These are phyloP conservation scores for Tulasnella sp. DNA, from an alignment of 768 basidiomycete genomes.

Conservation along the genomic window DNA sequence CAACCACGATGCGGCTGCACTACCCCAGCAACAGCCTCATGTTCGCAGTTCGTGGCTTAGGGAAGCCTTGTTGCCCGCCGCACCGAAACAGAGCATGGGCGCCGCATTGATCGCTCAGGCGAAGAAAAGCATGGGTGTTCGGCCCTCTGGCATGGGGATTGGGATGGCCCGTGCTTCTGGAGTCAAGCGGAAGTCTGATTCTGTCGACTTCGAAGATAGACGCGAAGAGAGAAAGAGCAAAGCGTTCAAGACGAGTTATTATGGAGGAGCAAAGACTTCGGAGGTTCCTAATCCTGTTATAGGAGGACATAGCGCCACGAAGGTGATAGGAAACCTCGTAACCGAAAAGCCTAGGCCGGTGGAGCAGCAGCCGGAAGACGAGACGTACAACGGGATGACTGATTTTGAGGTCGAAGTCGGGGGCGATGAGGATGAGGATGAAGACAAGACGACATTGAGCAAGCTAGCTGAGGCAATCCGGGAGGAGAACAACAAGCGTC, in stretches of 20 bases:
- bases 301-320: too few species aligned
- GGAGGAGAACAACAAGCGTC: not conserved
- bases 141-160: too few species aligned
- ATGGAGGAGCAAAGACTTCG: not conserved
- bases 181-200: constrained; percentile 4
- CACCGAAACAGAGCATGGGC: constrained; percentile 3
- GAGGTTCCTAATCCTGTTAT: not conserved
- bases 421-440: not conserved
- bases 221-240: constrained; percentile 7
- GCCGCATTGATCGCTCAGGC: not conserved
- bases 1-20: not conserved
- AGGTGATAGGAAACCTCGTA: too few species aligned
- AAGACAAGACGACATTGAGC: not conserved
- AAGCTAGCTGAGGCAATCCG: constrained; percentile 8
- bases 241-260: not conserved
- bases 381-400: not conserved
- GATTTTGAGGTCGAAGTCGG: constrained; percentile 1
- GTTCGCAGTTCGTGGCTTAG: not conserved
- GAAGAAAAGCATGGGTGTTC: constrained; percentile 5
- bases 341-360: not conserved
- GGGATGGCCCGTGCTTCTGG: not conserved
- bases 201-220: not conserved
- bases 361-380: too few species aligned
- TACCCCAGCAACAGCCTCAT: not conserved
- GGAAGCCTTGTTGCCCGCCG: not conserved